Evolutionary conservation across 2,329 filamentous ascomycete genomes (phyloP).

Genomic region (Rhinocladiella mackenziei): DNA sequence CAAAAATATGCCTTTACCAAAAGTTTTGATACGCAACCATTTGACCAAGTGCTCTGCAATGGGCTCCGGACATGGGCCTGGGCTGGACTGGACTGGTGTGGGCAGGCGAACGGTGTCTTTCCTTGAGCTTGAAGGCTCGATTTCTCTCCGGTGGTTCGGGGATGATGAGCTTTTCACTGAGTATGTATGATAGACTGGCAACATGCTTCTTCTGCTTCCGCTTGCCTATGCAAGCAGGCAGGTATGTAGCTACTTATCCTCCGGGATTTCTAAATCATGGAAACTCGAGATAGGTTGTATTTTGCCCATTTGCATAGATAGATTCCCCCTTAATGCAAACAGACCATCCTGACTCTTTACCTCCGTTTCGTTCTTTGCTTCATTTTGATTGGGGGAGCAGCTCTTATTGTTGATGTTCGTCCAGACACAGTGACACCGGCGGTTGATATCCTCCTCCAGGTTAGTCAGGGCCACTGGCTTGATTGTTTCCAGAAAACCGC

Average conservation of each 20-base stretch:
- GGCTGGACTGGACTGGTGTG: slow-evolving; percentile 14
- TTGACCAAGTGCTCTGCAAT: slow-evolving; percentile 13
- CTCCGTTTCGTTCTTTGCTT: background rate
- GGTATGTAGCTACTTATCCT: slow-evolving; percentile 13
- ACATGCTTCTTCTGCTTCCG: slow-evolving; percentile 13
- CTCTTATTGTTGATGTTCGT: too few species aligned
- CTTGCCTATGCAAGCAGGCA: slow-evolving; percentile 2
- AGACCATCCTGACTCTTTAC: background rate
- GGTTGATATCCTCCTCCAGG: too few species aligned
- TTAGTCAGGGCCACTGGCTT: too few species aligned
- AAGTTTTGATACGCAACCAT: slow-evolving; percentile 22
- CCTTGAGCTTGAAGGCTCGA: slow-evolving; percentile 10
- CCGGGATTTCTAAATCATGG: slow-evolving; percentile 1
- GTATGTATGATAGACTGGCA: slow-evolving; percentile 26
- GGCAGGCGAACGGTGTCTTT: slow-evolving; percentile 23
- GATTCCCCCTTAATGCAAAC: slow-evolving; percentile 19
- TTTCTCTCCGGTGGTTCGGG: slow-evolving; percentile 14
- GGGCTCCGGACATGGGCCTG: slow-evolving; percentile 7
- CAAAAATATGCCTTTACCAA: slow-evolving; percentile 25
- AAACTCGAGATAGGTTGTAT: slow-evolving; percentile 14
- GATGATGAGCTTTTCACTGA: slow-evolving; percentile 17
- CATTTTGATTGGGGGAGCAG: too few species aligned
- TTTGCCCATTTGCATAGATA: slow-evolving; percentile 15
- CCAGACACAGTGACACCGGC: too few species aligned
- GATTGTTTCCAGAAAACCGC: too few species aligned